Conservation (phyloP, 2,329 filamentous ascomycete genomes). For the Xylariaceae sp. region DNA sequence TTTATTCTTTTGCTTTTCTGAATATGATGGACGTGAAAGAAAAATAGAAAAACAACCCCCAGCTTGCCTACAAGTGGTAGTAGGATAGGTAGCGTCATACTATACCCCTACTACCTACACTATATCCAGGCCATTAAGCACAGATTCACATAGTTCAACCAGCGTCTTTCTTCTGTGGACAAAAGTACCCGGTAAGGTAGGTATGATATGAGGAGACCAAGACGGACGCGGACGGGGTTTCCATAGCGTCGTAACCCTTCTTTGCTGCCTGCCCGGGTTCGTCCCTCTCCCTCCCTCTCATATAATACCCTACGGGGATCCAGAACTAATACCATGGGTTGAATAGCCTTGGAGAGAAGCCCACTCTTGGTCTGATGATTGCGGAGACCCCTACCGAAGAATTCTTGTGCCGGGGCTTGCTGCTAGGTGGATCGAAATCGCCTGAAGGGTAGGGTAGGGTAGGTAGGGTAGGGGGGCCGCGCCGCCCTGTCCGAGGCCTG, state of each 20-base stretch:
- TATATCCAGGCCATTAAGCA: neutral
- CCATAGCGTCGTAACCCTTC: too few species aligned
- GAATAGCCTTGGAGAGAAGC: too few species aligned
- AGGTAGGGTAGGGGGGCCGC: too few species aligned
- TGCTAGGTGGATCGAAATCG: neutral
- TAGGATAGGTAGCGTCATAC: neutral
- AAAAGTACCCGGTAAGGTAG: neutral
- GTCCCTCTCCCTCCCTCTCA: too few species aligned
- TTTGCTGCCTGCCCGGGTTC: too few species aligned
- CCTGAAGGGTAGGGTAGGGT: neutral
- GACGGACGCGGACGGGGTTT: too few species aligned
- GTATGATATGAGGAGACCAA: too few species aligned
- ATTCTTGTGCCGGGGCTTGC: neutral
- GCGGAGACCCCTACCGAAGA: neutral
- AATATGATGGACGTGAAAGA: too few species aligned
- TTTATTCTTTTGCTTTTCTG: too few species aligned
- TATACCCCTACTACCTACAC: neutral
- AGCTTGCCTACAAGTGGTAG: neutral
- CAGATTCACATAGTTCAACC: neutral
- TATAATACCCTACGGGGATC: too few species aligned
- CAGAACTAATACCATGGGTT: too few species aligned
- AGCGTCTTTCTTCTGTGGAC: neutral
- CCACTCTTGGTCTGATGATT: neutral
- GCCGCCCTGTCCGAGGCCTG: neutral
- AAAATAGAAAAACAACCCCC: neutral